Evolutionary conservation across 163 green algal species (phyloP), one percentile per base, ranked within the genome.

Genomic region (Trebouxia gelatinosa): DNA sequence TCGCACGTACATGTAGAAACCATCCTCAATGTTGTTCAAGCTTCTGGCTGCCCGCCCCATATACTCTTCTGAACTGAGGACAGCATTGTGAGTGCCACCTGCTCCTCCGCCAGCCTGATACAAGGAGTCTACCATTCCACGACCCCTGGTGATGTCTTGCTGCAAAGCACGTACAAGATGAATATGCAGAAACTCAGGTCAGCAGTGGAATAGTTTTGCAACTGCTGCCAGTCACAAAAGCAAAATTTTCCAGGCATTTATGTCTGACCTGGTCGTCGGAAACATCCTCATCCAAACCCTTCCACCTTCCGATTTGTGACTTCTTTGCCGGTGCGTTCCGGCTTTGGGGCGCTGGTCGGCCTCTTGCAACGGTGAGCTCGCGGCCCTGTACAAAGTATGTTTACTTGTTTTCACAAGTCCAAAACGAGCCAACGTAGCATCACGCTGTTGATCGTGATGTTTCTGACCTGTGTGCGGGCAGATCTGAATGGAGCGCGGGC

Each of bases 91-190:
- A 61, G 95, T 99, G 78, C 93, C 94, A 46, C 79, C 88, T n/a
- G 79, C 58, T 26, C 28, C n/a, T 57, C 89, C 90, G 29, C 70
- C 57, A 75, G 94, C 94, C 89, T 99, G 96, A 92, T 97, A 99
- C 64, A 97, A 85, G 57, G 83, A 83, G 83, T 98, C 95, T 13
- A 98, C 92, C 94, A 98, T 98, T 72, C 90, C 74, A 75, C 90
- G 86, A 51, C 94, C 95, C 77, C 95, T 92, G 11, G 87, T 82
- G 84, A 99, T 99, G 87, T 99, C 95, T 93, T 98, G 93, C 94
- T 98, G 92, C 84, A 89, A 32, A 5, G 17, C 38, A 29, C 37
- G 6, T 65, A 29, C 19, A 58, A 23, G 3, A 34, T 13, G 5
- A 1, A 26, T 9, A 46, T 6, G 6, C 19, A 28, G 26, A 0